These are phyloP conservation scores for Calonectria pseudoturangicola DNA, from an alignment of 2,329 filamentous ascomycete genomes.

Conservation along the genomic window DNA sequence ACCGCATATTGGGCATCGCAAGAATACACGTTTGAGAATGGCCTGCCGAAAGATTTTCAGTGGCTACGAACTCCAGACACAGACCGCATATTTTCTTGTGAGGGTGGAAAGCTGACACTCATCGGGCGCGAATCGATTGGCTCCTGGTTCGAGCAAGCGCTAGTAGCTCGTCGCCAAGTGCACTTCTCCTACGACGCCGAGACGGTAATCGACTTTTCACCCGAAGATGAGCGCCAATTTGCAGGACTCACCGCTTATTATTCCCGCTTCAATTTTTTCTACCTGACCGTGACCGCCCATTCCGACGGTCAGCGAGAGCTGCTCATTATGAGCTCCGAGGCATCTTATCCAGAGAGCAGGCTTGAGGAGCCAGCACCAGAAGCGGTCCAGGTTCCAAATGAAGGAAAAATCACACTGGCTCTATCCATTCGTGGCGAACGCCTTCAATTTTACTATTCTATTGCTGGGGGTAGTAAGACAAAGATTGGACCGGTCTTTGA, in stretches of 20 bases:
- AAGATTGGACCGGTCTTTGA: slow-evolving; percentile 74
- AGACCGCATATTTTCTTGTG: slow-evolving; percentile 69
- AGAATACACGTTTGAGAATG: slow-evolving; percentile 67
- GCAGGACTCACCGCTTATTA: slow-evolving; percentile 78
- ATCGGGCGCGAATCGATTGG: slow-evolving; percentile 72
- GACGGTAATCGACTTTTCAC: slow-evolving; percentile 71
- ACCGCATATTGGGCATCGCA: slow-evolving; percentile 69
- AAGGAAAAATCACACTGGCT: slow-evolving; percentile 72
- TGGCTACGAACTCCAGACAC: slow-evolving; percentile 75
- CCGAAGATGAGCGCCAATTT: slow-evolving; percentile 75
- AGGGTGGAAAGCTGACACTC: slow-evolving; percentile 65
- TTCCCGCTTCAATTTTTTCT: slow-evolving; percentile 79
- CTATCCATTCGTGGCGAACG: slow-evolving; percentile 69
- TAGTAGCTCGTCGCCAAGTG: slow-evolving; percentile 73
- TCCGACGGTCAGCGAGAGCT: slow-evolving; percentile 74
- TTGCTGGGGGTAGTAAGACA: slow-evolving; percentile 66
- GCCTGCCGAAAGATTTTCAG: slow-evolving; percentile 72
- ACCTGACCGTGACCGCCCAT: slow-evolving; percentile 75
- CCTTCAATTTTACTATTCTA: slow-evolving; percentile 75
- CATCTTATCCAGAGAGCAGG: slow-evolving; percentile 71
- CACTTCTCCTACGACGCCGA: slow-evolving; percentile 78
- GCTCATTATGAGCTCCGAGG: slow-evolving; percentile 74
- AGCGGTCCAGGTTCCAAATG: slow-evolving; percentile 69
- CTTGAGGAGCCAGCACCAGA: slow-evolving; percentile 66
- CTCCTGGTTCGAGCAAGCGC: slow-evolving; percentile 75